Base-by-base conservation (phyloP, 805 yeast genomes). In the Saccharomyces kudriavzevii region DNA sequence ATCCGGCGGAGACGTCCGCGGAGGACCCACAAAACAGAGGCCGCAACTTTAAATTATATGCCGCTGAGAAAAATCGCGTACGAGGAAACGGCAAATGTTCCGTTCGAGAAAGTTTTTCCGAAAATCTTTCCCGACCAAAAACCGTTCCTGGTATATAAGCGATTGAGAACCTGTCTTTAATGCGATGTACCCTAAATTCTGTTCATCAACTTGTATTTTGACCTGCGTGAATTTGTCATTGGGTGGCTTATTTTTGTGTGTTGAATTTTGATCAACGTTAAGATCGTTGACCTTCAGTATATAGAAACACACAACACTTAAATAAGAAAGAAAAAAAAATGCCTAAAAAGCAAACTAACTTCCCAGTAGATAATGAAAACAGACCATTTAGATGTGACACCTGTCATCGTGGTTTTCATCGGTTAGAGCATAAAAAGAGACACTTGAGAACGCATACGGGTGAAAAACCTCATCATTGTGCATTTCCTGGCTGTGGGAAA, bases 401-500 rank as follows among this genome's bases (percentile, higher is more conserved):
- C 62, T 89, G 97, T 70, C 83, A 81, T 50, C 87, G 89, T 72
- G 89, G 95, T 9, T 89, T 89, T 68, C 92, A 88, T 68, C 77
- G 96, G 56, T 74, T 89, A 49, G 97, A 89, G 69, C 97, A 89
- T 69, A 95, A 88, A 66, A 89, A 96, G 11, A 78, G 97, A 60
- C 97, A 89, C 68, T 85, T 90, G 60, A 76, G 96, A 54, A 89
- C 96, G 9, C 96, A 89, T 71, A 89, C 97, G 0, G 97, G 97
- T 49, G 96, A 89, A 68, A 87, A 89, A 67, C 96, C 96, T 2
- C 94, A 87, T 66, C 83, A 82, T 49, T 89, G 97, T 70, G 79
- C 83, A 20, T 89, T 79, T 60, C 90, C 94, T 1, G 88, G 88
- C n/a, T 89, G 97, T 71, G 69, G 82, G 52, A 89, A 90, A 69